Percentiles rank a stretch among this genome's conserved stretches.
phyloP scores from a whole-genome alignment of 2,329 filamentous ascomycete species.

The Claviceps maximensis region DNA sequence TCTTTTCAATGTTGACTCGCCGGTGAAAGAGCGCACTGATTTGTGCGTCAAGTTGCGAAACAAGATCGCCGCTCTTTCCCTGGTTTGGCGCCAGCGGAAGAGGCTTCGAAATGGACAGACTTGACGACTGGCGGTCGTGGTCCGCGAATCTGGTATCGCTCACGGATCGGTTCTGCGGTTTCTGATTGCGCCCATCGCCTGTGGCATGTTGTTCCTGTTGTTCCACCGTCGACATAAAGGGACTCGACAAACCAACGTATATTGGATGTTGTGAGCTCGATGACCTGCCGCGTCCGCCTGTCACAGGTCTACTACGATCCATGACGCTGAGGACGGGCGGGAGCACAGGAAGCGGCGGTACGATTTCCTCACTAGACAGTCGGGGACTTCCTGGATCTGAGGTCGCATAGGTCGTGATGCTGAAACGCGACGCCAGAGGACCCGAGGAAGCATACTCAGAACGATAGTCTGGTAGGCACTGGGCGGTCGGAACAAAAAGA shows the following conservation, averaged over 20 bases:
- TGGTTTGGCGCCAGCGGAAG: slow-evolving; percentile 51
- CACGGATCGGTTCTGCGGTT: background rate
- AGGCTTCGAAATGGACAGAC: slow-evolving; percentile 37
- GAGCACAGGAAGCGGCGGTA: slow-evolving; percentile 12
- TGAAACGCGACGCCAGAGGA: slow-evolving; percentile 48
- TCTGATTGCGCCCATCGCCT: background rate
- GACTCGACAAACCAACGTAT: slow-evolving; percentile 16
- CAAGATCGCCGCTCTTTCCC: slow-evolving; percentile 44
- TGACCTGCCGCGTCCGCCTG: slow-evolving; percentile 12
- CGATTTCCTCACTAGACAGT: slow-evolving; percentile 13
- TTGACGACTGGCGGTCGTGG: slow-evolving; percentile 15
- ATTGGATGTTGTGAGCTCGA: slow-evolving; percentile 14
- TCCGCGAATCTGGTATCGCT: slow-evolving; percentile 4
- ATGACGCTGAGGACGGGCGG: slow-evolving; percentile 16
- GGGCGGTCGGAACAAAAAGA: background rate
- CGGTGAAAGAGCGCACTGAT: slow-evolving; percentile 53
- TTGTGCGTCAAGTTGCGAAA: slow-evolving; percentile 52
- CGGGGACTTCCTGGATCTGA: slow-evolving; percentile 22
- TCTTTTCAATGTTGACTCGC: slow-evolving; percentile 55
- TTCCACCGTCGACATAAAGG: background rate
- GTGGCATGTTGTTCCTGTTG: background rate
- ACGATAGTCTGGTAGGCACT: slow-evolving; percentile 8
- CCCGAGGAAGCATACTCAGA: slow-evolving; percentile 25
- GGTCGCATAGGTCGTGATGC: slow-evolving; percentile 47
- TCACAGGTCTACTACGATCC: slow-evolving; percentile 19